Percentiles rank a stretch among this genome's conserved stretches.
These are phyloP conservation scores for Psidium guajava DNA, from an alignment of 345 rosid species.

Conservation along the genomic window DNA sequence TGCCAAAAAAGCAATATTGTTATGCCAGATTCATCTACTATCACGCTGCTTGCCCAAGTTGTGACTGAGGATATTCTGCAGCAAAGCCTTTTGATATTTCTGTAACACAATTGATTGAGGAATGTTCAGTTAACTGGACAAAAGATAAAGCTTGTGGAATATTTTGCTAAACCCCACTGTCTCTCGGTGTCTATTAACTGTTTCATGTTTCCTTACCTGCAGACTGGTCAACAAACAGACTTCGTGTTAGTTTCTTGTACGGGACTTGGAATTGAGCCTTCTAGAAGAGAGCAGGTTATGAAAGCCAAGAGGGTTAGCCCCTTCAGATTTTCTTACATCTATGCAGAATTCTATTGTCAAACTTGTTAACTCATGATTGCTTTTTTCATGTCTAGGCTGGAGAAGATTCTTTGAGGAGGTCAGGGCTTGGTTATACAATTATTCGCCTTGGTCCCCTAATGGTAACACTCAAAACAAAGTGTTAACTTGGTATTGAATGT, in stretches of 20 bases:
- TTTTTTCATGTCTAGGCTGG: constrained; percentile 45
- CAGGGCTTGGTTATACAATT: constrained; percentile 94
- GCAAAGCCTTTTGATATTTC: background rate
- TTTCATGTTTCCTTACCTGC: constrained; percentile 12
- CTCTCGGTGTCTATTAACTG: background rate
- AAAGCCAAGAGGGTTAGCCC: constrained; percentile 77
- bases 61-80: background rate
- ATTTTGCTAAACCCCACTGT: background rate
- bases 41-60: background rate
- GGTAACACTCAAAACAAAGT: constrained; percentile 22
- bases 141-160: background rate
- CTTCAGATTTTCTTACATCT: background rate
- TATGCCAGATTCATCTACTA: background rate
- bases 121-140: background rate
- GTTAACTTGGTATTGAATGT: background rate
- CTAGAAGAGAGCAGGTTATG: constrained; percentile 86
- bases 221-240: constrained; percentile 97
- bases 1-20: background rate
- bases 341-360: background rate
- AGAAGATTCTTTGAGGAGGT: constrained; percentile 83
- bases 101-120: background rate
- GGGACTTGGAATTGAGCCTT: constrained; percentile 76
- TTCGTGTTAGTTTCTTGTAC: constrained; percentile 85
- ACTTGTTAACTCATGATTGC: background rate
- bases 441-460: constrained; percentile 87